A percentile compares a stretch with the other conserved stretches of the same genome.
Evolutionary conservation across 805 yeast species (phyloP).

Genomic region (Metschnikowia lochheadii): DNA sequence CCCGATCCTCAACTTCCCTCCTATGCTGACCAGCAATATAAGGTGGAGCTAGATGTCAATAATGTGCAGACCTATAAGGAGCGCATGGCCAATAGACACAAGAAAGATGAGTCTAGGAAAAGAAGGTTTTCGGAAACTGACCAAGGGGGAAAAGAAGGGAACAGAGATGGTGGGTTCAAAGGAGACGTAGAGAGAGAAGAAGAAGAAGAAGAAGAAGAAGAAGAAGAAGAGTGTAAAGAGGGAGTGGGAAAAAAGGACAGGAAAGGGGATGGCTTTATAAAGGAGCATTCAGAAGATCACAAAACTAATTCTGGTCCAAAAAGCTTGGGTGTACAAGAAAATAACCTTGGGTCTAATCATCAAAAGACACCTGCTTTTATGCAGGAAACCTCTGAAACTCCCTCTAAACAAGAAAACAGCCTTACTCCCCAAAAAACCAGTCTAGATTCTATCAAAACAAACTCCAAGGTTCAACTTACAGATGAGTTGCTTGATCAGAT

Average conservation of each 20-base stretch:
- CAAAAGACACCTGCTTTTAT: no score
- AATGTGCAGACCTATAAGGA: conserved; percentile 14
- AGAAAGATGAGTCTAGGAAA: background rate
- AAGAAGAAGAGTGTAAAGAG: no score
- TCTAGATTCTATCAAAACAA: background rate
- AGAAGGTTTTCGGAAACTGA: background rate
- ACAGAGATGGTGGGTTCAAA: background rate
- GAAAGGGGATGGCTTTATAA: background rate
- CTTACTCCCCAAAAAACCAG: background rate
- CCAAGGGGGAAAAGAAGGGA: no score
- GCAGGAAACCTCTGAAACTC: background rate
- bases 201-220: background rate
- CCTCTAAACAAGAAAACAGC: background rate
- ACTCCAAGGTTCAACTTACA: conserved; percentile 13
- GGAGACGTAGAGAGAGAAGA: background rate
- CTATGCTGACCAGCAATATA: conserved; percentile 42
- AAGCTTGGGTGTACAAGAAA: no score
- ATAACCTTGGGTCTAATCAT: no score
- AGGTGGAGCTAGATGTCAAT: conserved; percentile 23
- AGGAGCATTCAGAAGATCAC: no score
- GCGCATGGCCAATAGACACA: conserved; percentile 11
- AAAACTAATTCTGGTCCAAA: no score
- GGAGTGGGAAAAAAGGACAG: background rate
- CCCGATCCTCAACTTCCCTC: conserved; percentile 23
- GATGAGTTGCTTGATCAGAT: conserved; percentile 45